Conservation (phyloP, 257 asterid genomes). For the Eucommia ulmoides region DNA sequence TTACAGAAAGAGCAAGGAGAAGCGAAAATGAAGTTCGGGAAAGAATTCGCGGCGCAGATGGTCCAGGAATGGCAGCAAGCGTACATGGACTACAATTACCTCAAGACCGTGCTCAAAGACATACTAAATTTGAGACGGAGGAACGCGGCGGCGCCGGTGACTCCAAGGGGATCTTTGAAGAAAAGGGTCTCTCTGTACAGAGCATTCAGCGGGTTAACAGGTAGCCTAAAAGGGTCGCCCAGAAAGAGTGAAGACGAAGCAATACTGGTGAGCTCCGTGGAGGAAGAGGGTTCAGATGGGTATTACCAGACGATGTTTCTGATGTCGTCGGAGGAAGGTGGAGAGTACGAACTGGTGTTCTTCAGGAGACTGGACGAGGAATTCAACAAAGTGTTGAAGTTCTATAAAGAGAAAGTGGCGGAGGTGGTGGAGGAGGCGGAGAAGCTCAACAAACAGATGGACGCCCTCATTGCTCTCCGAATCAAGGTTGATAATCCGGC, state of each 20-base stretch:
- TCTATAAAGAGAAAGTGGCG: constrained; percentile 23
- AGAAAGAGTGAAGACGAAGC: constrained; percentile 16
- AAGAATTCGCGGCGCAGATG: constrained; percentile 16
- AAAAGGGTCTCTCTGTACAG: constrained; percentile 22
- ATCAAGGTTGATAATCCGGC: constrained; percentile 28
- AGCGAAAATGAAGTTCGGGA: not conserved
- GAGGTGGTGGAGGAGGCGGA: constrained; percentile 36
- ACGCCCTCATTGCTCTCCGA: constrained; percentile 34
- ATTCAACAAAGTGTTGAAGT: constrained; percentile 30
- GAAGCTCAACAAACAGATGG: constrained; percentile 38
- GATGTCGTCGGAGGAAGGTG: constrained; percentile 8
- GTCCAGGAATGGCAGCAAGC: constrained; percentile 52
- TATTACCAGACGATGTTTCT: constrained; percentile 12
- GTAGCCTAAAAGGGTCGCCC: constrained; percentile 2
- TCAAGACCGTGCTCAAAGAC: constrained; percentile 23
- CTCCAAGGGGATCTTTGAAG: constrained; percentile 1
- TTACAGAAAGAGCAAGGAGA: no score
- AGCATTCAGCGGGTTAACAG: constrained; percentile 40
- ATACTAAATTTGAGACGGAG: constrained; percentile 17
- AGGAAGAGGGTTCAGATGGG: constrained; percentile 3
- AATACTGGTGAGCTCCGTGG: constrained; percentile 12
- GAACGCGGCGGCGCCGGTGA: not conserved
- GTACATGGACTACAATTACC: constrained; percentile 24
- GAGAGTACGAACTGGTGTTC: constrained; percentile 26
- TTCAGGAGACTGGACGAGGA: constrained; percentile 33